These are phyloP conservation scores for Trichoderma brevicompactum DNA, from an alignment of 2,329 filamentous ascomycete genomes.

Conservation along the genomic window DNA sequence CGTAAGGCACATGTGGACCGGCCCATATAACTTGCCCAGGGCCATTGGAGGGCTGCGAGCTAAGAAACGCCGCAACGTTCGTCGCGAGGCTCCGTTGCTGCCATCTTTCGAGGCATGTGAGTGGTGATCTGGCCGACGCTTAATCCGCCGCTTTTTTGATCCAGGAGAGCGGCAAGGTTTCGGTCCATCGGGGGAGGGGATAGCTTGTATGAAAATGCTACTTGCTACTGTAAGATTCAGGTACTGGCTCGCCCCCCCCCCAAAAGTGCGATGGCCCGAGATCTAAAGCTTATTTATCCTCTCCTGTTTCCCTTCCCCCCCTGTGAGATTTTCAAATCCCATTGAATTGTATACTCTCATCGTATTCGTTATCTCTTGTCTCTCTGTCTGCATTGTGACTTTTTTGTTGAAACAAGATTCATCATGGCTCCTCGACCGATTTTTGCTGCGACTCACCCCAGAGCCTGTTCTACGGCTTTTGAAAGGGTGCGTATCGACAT, in stretches of 20 bases:
- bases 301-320: neutral
- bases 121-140: conserved; percentile 13
- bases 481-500: conserved; percentile 69
- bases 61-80: neutral
- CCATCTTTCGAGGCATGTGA: conserved; percentile 5
- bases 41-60: neutral
- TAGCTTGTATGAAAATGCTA: neutral
- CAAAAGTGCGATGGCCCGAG: neutral
- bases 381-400: neutral
- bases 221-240: conserved; percentile 5
- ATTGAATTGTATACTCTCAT: neutral
- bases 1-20: conserved; percentile 17
- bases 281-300: neutral
- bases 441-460: conserved; percentile 91
- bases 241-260: neutral
- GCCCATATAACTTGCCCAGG: conserved; percentile 1
- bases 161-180: conserved; percentile 13
- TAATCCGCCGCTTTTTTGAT: conserved; percentile 13
- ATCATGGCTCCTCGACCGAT: conserved; percentile 73
- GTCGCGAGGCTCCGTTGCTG: conserved; percentile 4
- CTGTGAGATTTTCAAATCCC: conserved; percentile 4
- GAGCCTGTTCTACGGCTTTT: conserved; percentile 96
- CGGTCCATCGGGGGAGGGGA: conserved; percentile 13
- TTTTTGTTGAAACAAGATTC: neutral
- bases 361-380: neutral